Conservation (phyloP, 306 rosid genomes). For the Pyrus betulifolia region DNA sequence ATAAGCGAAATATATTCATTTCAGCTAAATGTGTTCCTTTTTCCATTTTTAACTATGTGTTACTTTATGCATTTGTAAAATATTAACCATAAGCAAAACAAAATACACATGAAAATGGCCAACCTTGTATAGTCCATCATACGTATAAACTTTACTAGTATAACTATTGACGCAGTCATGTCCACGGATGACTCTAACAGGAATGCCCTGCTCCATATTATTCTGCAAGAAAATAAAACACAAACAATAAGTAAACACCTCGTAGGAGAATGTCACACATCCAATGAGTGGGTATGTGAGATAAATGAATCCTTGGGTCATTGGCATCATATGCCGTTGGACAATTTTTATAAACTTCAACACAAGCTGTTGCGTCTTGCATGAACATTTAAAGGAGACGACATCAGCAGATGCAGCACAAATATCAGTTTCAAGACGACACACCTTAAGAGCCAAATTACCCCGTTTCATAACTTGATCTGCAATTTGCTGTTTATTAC, state of each 20-base stretch:
- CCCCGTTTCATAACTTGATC: constrained; percentile 28
- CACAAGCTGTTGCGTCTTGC: neutral
- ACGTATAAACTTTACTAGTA: constrained; percentile 21
- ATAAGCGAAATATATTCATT: neutral
- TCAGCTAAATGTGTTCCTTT: neutral
- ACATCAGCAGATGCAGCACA: neutral
- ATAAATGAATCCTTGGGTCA: neutral
- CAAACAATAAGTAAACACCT: neutral
- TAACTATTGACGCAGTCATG: constrained; percentile 22
- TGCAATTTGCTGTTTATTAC: constrained; percentile 30
- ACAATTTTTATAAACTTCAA: neutral
- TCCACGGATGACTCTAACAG: constrained; percentile 36
- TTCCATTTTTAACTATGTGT: neutral
- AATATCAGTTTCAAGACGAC: neutral
- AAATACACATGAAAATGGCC: neutral
- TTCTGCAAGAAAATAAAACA: constrained; percentile 17
- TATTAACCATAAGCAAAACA: neutral
- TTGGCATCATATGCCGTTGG: neutral
- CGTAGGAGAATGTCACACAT: neutral
- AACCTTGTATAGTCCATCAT: constrained; percentile 40
- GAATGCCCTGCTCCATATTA: constrained; percentile 25
- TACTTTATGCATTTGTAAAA: neutral
- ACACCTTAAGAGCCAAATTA: constrained; percentile 35
- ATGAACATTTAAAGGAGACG: neutral
- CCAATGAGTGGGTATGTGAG: neutral